Evolutionary conservation across 495 filamentous ascomycete genomes (phyloP), one percentile per base, ranked within the genome.

Genomic region (Viridothelium virens): DNA sequence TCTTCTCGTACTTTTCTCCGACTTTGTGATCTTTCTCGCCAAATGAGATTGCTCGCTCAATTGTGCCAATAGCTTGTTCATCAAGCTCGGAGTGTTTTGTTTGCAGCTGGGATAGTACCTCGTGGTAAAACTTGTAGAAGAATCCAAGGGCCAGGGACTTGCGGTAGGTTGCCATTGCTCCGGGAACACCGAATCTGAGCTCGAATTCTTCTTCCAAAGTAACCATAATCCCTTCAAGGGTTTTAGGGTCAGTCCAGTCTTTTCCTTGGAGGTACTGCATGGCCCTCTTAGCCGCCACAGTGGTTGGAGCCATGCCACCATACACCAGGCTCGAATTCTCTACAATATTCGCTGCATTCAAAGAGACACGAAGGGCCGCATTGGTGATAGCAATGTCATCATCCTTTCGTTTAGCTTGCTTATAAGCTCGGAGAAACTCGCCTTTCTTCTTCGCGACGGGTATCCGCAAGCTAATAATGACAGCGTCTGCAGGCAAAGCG

Each of bases 381-480:
- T 93, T 97, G 48, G 96, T 93, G 66, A 97, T 96, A 10, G 93
- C 93, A 74, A 96, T 96, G 77, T 97, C 93, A 75, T 96, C 93
- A 72, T 97, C 93, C 71, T 96, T 96, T 63, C 93, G 80, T 80
- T 97, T 97, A 0, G 93, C 86, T 72, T 97, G 93, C 75, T 97
- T 97, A 76, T 96, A 97, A 2, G 93, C 85, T 18, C 84, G 80
- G 68, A 92, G 83, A 69, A 84, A 87, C 70, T 89, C 89, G 33
- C 84, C 86, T 70, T 85, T 88, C 70, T 85, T 81, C 46, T 76
- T 79, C 0, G 89, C 86, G 18, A 87, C 75, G 0, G 94, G 94
- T 59, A 98, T 89, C n/a, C 89, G 86, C 41, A 98, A 85, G 64
- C 85, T 86, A 25, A 90, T 85, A 67, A 98, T 92, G 69, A 97